Conservation (phyloP, 2,329 filamentous ascomycete species). For the Dactylellina cionopaga region DNA sequence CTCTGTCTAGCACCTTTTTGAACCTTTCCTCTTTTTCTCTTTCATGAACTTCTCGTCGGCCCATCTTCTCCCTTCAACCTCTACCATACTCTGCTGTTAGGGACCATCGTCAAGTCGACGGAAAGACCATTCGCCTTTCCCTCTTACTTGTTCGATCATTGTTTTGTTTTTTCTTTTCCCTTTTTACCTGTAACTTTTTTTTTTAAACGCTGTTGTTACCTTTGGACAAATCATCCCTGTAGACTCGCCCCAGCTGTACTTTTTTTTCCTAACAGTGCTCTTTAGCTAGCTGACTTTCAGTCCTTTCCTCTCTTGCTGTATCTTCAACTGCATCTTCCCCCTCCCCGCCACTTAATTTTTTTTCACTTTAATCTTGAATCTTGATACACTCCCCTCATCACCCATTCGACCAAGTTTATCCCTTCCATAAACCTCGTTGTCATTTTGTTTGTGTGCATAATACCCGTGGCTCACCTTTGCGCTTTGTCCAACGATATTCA, state of each 20-base stretch:
- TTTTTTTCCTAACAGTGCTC: conserved; percentile 43
- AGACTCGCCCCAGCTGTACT: conserved; percentile 52
- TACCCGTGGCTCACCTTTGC: conserved; percentile 51
- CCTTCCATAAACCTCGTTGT: conserved; percentile 26
- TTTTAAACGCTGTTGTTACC: conserved; percentile 41
- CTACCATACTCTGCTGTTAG: conserved; percentile 53
- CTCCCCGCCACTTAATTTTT: conserved; percentile 51
- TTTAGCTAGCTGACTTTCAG: conserved; percentile 40
- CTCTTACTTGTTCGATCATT: conserved; percentile 46
- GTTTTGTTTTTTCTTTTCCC: conserved; percentile 4
- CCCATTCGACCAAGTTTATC: conserved; percentile 16
- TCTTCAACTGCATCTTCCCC: conserved; percentile 35
- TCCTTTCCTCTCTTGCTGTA: conserved; percentile 48
- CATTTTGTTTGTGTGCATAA: conserved; percentile 29
- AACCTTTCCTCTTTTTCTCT: conserved; percentile 49
- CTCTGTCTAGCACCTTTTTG: conserved; percentile 40
- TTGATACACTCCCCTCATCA: conserved; percentile 28
- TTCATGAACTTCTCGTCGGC: conserved; percentile 39
- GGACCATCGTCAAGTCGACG: conserved; percentile 51
- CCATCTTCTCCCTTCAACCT: conserved; percentile 55
- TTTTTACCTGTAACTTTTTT: conserved; percentile 27
- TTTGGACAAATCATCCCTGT: conserved; percentile 53
- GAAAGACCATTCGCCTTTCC: conserved; percentile 46
- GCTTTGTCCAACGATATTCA: conserved; percentile 51
- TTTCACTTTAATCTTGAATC: conserved; percentile 6